Evolutionary conservation across 2,329 filamentous ascomycete genomes (phyloP).

Genomic region (Mycogone perniciosa): DNA sequence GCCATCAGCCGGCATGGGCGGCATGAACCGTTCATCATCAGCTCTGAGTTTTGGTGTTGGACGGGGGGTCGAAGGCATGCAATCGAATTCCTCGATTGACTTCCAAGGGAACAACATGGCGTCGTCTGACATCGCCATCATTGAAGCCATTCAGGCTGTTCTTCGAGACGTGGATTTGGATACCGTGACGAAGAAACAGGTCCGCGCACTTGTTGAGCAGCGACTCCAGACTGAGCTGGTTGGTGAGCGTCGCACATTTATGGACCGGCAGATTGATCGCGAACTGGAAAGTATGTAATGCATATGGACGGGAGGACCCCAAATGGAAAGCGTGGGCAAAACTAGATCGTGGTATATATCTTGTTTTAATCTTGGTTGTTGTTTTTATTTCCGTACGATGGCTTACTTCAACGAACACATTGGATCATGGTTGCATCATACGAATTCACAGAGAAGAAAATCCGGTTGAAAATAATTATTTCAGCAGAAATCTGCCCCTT

Average conservation of each 20-base stretch:
- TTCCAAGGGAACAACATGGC: constrained; percentile 56
- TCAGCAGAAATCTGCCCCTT: constrained; percentile 3
- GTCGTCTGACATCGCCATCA: constrained; percentile 72
- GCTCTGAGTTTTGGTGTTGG: constrained; percentile 43
- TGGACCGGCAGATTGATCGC: constrained; percentile 87
- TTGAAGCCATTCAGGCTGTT: constrained; percentile 77
- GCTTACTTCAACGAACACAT: constrained; percentile 4
- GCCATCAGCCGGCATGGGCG: constrained; percentile 32
- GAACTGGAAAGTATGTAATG: constrained; percentile 87
- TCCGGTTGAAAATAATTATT: neutral
- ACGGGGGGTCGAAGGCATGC: constrained; percentile 39
- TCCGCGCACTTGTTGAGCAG: constrained; percentile 85
- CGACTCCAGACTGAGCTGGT: constrained; percentile 81
- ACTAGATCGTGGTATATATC: constrained; percentile 9
- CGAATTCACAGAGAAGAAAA: constrained; percentile 1
- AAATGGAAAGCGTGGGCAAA: neutral
- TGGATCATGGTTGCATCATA: constrained; percentile 5
- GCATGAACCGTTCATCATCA: constrained; percentile 35
- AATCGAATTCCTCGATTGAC: constrained; percentile 50
- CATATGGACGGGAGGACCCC: neutral
- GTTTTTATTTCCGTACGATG: constrained; percentile 4
- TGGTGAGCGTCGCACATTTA: constrained; percentile 79
- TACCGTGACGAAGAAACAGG: constrained; percentile 97
- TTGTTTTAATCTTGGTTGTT: constrained; percentile 8
- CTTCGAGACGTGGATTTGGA: constrained; percentile 87